Evolutionary conservation across 371 early-diverging fungal species (phyloP).

Genomic region (Mortierella sp.): DNA sequence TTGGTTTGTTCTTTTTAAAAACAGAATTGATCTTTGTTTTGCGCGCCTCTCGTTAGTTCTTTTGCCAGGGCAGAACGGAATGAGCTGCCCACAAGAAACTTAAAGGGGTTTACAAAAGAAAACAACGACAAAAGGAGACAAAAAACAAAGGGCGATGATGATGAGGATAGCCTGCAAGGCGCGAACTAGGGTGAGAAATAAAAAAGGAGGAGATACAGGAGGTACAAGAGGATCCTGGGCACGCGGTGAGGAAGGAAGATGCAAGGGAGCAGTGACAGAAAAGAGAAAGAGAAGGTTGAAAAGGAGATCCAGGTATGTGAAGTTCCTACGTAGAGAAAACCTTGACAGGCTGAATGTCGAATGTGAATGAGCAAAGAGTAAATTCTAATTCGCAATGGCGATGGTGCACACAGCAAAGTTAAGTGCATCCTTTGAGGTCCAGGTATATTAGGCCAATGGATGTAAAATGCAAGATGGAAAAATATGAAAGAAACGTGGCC

Average conservation of each 20-base stretch:
- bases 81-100: not conserved
- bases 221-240: constrained; percentile 3
- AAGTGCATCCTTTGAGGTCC: not conserved
- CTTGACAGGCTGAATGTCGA: not conserved
- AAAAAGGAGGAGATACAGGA: constrained; percentile 9
- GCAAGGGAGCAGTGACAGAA: constrained; percentile 10
- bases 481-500: constrained; percentile 9
- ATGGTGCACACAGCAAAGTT: not conserved
- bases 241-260: constrained; percentile 3
- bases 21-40: not conserved
- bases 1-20: not conserved
- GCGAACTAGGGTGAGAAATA: not conserved
- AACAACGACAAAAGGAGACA: not conserved
- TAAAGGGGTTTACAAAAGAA: constrained; percentile 4
- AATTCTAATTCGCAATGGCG: constrained; percentile 6
- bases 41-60: not conserved
- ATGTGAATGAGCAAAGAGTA: not conserved
- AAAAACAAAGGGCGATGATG: not conserved
- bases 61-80: constrained; percentile 17
- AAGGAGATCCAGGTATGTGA: constrained; percentile 9
- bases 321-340: not conserved
- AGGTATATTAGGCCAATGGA: not conserved
- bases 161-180: not conserved
- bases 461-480: not conserved
- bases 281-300: not conserved